phyloP scores from a whole-genome alignment of 257 asterid genomes.

The Gynochthodes officinalis region DNA sequence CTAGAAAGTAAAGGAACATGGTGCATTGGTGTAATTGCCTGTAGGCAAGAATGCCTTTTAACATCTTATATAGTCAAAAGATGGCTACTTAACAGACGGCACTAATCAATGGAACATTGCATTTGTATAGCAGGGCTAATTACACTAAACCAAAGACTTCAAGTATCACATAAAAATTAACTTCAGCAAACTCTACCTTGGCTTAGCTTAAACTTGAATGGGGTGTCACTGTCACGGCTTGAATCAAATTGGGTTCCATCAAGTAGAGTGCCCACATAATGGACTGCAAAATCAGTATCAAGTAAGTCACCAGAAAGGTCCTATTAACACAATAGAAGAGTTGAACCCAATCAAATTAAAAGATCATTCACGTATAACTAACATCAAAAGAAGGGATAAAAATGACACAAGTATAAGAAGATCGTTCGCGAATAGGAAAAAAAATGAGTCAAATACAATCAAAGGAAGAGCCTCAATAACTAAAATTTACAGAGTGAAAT shows the following conservation, averaged over 20 bases:
- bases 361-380: background rate
- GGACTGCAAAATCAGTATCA: slow-evolving; percentile 44
- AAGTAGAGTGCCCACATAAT: slow-evolving; percentile 52
- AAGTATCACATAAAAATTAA: background rate
- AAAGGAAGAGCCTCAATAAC: background rate
- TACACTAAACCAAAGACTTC: background rate
- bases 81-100: background rate
- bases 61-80: background rate
- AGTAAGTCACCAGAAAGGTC: slow-evolving; percentile 1
- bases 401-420: background rate
- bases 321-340: background rate
- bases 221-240: slow-evolving; percentile 40
- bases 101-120: background rate
- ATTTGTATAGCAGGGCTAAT: background rate
- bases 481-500: background rate
- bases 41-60: background rate
- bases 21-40: background rate
- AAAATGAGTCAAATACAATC: background rate
- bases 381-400: background rate
- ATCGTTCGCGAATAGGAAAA: background rate
- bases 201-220: slow-evolving; percentile 46
- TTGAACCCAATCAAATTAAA: too few relatives aligned
- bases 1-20: background rate
- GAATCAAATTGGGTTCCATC: slow-evolving; percentile 60
- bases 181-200: slow-evolving; percentile 30